A percentile compares a stretch with the other conserved stretches of the same genome.
Evolutionary conservation across 78 protist species (phyloP).

Genomic region (Pigoraptor vietnamica): DNA sequence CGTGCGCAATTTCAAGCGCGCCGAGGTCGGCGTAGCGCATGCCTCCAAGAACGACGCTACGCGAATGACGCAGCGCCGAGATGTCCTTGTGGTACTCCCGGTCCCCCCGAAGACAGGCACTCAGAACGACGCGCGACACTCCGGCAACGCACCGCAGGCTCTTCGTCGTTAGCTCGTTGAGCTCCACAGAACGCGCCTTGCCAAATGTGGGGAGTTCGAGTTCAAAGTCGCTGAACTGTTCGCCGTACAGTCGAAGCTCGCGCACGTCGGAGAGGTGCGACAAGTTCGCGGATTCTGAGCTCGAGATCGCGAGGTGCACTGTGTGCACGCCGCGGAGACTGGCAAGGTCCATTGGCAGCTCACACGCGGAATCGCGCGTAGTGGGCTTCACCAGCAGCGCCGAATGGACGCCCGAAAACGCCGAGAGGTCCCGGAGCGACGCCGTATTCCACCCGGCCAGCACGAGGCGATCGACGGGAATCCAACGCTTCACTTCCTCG

Average conservation of each 20-base stretch:
- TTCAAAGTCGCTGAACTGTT: too few relatives aligned
- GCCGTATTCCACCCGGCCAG: not conserved
- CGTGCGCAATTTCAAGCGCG: not conserved
- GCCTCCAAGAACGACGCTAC: too few relatives aligned
- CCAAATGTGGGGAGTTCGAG: too few relatives aligned
- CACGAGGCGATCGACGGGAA: not conserved
- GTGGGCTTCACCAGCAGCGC: not conserved
- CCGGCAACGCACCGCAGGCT: too few relatives aligned
- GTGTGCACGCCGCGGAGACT: not conserved
- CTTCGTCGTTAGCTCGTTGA: too few relatives aligned
- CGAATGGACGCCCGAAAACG: not conserved
- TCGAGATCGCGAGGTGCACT: not conserved
- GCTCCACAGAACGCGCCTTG: too few relatives aligned
- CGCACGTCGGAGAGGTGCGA: not conserved
- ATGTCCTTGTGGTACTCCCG: too few relatives aligned
- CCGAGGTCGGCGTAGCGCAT: not conserved
- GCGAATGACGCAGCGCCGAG: too few relatives aligned
- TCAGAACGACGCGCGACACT: too few relatives aligned
- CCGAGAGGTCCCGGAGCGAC: not conserved
- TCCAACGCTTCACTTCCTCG: not conserved
- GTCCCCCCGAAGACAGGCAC: too few relatives aligned
- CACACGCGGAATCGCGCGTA: not conserved
- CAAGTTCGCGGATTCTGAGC: too few relatives aligned
- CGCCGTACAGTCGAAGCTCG: not conserved
- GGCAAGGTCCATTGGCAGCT: not conserved